These are phyloP conservation scores for Ceratocystis ficicola DNA, from an alignment of 2,329 filamentous ascomycete genomes.

Conservation along the genomic window DNA sequence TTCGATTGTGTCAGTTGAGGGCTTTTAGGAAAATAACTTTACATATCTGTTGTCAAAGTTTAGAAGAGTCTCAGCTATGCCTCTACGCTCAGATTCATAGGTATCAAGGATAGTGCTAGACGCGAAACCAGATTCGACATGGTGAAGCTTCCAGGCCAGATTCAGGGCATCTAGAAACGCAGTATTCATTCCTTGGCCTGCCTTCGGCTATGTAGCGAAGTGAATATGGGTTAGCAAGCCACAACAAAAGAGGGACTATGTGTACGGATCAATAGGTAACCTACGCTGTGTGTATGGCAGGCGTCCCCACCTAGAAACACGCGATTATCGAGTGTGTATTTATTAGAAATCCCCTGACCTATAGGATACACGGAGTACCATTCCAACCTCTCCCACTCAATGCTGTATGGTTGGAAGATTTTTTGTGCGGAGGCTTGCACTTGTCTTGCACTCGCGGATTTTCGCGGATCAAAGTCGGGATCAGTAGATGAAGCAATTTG, in stretches of 20 bases:
- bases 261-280: slow-evolving; percentile 25
- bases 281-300: slow-evolving; percentile 65
- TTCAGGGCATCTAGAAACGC: slow-evolving; percentile 74
- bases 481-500: slow-evolving; percentile 53
- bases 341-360: slow-evolving; percentile 58
- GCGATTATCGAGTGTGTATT: slow-evolving; percentile 53
- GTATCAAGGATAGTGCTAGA: slow-evolving; percentile 63
- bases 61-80: slow-evolving; percentile 71
- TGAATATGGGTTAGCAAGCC: slow-evolving; percentile 27
- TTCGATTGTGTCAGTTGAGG: slow-evolving; percentile 59
- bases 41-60: slow-evolving; percentile 83
- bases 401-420: slow-evolving; percentile 54
- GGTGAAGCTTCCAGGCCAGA: slow-evolving; percentile 90
- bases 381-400: slow-evolving; percentile 55
- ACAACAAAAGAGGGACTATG: slow-evolving; percentile 24
- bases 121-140: slow-evolving; percentile 74
- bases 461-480: slow-evolving; percentile 48
- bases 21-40: slow-evolving; percentile 73
- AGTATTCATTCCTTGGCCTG: slow-evolving; percentile 70
- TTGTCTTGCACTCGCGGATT: slow-evolving; percentile 49
- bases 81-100: slow-evolving; percentile 76
- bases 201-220: slow-evolving; percentile 47
- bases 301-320: slow-evolving; percentile 67
- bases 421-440: slow-evolving; percentile 54
- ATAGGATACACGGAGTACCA: slow-evolving; percentile 72